Evolutionary conservation across 352 stramenopile genomes (phyloP).

Genomic region (Blastocystis sp.): DNA sequence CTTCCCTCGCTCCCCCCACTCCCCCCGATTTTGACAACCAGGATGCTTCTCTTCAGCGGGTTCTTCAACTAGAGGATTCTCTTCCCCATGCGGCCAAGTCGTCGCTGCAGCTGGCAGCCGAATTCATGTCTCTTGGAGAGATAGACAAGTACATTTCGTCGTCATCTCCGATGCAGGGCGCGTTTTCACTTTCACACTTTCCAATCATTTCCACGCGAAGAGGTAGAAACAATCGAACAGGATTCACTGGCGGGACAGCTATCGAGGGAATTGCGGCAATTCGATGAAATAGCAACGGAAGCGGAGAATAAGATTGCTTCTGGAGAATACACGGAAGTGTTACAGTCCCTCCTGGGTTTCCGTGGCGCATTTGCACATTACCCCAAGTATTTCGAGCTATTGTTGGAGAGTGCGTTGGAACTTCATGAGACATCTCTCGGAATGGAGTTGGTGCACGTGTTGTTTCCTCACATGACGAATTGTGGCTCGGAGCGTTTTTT

Average conservation of each 20-base stretch:
- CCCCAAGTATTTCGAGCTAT: conserved; percentile 26
- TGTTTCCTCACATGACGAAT: too few relatives aligned
- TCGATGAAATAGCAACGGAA: neutral
- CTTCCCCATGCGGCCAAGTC: neutral
- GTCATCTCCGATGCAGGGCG: neutral
- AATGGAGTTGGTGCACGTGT: neutral
- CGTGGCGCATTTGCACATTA: neutral
- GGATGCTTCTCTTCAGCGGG: neutral
- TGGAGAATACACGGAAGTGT: neutral
- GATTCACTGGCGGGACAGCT: neutral
- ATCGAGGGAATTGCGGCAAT: neutral
- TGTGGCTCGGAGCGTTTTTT: neutral
- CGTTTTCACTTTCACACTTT: neutral
- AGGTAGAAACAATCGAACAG: neutral
- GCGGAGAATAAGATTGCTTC: neutral
- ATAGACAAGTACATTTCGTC: neutral
- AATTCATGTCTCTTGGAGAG: neutral
- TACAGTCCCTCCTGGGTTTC: neutral
- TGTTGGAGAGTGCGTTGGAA: neutral
- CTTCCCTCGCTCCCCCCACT: too few relatives aligned
- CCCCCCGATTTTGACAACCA: neutral
- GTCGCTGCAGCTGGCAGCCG: neutral
- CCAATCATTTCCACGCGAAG: neutral
- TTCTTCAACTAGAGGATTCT: neutral
- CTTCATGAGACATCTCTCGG: conserved; percentile 13